Percentiles rank a stretch among this genome's conserved stretches.
phyloP scores from a whole-genome alignment of 495 filamentous ascomycete species.

The Chaetomium fimeti region DNA sequence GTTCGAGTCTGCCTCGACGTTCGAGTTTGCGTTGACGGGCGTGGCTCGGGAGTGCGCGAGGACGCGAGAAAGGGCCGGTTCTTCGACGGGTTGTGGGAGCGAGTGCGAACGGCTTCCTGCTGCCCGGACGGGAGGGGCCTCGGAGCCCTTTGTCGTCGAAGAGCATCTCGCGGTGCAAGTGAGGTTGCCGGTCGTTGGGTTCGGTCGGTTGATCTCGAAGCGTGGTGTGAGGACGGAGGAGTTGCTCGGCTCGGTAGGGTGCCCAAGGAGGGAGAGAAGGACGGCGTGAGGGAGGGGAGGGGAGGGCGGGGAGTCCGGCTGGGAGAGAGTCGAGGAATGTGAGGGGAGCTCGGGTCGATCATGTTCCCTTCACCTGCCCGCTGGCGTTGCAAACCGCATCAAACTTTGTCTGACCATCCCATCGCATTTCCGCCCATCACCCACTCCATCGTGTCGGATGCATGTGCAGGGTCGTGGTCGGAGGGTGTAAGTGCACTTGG shows the following conservation, averaged over 20 bases:
- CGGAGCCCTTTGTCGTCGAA: neutral
- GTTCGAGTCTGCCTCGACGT: no score
- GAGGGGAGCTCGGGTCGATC: no score
- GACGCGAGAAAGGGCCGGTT: no score
- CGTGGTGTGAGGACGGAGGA: neutral
- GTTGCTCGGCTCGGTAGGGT: neutral
- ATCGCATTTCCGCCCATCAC: no score
- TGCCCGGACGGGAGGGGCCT: neutral
- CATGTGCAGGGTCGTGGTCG: no score
- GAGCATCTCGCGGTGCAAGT: neutral
- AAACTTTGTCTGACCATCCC: no score
- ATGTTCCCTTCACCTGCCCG: no score
- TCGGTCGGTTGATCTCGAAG: neutral
- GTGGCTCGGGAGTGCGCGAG: no score
- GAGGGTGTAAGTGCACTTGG: no score
- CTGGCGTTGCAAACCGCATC: no score
- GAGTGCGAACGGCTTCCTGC: neutral
- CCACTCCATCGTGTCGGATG: no score
- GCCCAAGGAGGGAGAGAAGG: neutral
- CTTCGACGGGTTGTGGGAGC: neutral
- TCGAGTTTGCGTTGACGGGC: no score
- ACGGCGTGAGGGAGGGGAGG: neutral
- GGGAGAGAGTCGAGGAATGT: neutral
- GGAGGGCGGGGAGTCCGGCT: neutral
- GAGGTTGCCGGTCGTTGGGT: neutral